Conservation (phyloP, 768 basidiomycete genomes). For the Russula brevipes region DNA sequence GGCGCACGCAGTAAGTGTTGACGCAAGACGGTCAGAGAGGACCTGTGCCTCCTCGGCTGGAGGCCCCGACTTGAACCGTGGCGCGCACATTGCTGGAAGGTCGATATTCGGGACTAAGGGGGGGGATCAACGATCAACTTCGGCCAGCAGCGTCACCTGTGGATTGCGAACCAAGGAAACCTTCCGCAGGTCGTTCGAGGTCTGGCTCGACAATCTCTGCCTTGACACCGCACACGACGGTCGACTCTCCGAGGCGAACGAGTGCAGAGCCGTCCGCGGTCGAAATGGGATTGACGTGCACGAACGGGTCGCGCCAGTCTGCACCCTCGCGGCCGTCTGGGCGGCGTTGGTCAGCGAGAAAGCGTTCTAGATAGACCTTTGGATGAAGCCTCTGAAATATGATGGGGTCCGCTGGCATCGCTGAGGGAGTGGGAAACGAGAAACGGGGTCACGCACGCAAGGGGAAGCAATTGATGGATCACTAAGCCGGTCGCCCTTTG, state of each 20-base stretch:
- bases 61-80: constrained; percentile 92
- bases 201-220: constrained; percentile 93
- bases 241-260: constrained; percentile 88
- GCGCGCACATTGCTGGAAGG: constrained; percentile 87
- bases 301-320: constrained; percentile 67
- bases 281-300: constrained; percentile 87
- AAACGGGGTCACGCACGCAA: background rate
- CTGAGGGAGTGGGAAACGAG: background rate
- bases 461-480: background rate
- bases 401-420: constrained; percentile 25
- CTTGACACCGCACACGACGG: constrained; percentile 92
- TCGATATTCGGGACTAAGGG: constrained; percentile 82
- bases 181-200: constrained; percentile 63
- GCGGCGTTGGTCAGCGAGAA: constrained; percentile 68
- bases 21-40: constrained; percentile 72
- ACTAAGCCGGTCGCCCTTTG: background rate
- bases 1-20: constrained; percentile 69
- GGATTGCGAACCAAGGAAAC: constrained; percentile 67
- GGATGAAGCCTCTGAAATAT: constrained; percentile 89
- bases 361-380: constrained; percentile 78
- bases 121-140: constrained; percentile 29
- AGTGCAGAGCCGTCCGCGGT: constrained; percentile 93
- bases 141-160: background rate
- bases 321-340: constrained; percentile 75
- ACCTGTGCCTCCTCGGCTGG: constrained; percentile 93